phyloP scores from a whole-genome alignment of 331 rosid species.

The Stylosanthes scabra region DNA sequence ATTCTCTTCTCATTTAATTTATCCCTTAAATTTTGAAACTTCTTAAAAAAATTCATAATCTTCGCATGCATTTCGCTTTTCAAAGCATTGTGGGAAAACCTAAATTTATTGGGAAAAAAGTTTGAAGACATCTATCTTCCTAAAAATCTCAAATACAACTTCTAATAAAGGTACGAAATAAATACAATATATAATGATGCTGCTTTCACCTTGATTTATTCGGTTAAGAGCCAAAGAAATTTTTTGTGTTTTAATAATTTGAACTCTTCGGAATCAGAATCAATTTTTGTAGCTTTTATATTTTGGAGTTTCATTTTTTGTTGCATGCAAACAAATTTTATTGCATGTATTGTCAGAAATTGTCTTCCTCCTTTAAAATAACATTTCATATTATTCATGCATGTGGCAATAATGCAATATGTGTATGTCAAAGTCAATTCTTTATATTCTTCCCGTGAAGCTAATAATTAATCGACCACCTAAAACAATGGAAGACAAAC shows the following conservation, averaged over 20 bases:
- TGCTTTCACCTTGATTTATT: neutral
- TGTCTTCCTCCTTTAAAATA: too few species aligned
- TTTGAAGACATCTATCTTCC: slow-evolving; percentile 2
- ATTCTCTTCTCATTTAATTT: neutral
- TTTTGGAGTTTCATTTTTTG: neutral
- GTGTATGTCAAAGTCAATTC: neutral
- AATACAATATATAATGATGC: neutral
- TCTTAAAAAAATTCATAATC: neutral
- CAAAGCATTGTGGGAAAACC: neutral
- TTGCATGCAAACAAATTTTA: neutral
- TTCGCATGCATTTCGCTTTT: neutral
- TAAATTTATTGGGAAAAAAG: neutral
- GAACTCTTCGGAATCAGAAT: neutral
- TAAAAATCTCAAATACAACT: slow-evolving; percentile 1
- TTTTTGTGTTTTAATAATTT: neutral
- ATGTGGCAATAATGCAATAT: too few species aligned
- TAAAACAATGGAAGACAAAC: too few species aligned
- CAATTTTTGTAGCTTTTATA: neutral
- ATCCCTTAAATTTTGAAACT: neutral
- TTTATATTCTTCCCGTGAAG: neutral
- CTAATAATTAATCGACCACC: too few species aligned
- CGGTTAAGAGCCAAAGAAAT: neutral
- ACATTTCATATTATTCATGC: too few species aligned
- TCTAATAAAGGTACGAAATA: slow-evolving; percentile 38
- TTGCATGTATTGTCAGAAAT: neutral